Percentiles rank a stretch among this genome's conserved stretches.
phyloP scores from a whole-genome alignment of 768 basidiomycete species.

The Phanerochaete sordida region DNA sequence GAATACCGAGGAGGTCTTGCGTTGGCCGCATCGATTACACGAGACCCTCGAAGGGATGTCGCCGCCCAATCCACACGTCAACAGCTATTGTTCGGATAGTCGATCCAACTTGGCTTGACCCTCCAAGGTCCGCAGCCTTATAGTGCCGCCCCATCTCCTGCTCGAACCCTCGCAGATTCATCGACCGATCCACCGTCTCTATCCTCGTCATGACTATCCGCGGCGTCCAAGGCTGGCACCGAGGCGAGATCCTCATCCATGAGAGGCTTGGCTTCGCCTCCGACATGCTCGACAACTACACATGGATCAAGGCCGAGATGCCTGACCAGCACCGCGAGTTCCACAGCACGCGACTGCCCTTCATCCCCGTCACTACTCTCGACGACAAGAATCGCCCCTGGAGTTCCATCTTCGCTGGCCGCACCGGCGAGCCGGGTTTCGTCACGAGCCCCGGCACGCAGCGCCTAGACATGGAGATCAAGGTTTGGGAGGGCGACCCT shows the following conservation, averaged over 20 bases:
- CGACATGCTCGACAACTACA: constrained; percentile 35
- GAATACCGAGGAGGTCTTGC: neutral
- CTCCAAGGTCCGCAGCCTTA: no score
- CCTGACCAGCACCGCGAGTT: constrained; percentile 48
- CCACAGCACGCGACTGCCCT: constrained; percentile 45
- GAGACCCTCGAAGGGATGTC: neutral
- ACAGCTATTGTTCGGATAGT: neutral
- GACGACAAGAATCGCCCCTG: constrained; percentile 52
- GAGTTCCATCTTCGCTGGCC: constrained; percentile 50
- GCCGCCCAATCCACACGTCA: neutral
- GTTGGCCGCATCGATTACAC: neutral
- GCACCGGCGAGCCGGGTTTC: constrained; percentile 46
- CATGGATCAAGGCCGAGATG: constrained; percentile 42
- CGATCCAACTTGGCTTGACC: neutral
- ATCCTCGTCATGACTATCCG: constrained; percentile 17
- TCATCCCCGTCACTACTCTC: constrained; percentile 54
- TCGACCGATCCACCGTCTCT: neutral
- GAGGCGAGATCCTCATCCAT: constrained; percentile 50
- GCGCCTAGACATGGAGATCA: constrained; percentile 36
- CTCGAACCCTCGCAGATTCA: neutral
- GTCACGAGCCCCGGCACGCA: constrained; percentile 33
- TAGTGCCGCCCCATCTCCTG: no score
- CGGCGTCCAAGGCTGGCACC: constrained; percentile 33
- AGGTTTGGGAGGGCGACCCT: constrained; percentile 56
- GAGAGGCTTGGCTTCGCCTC: constrained; percentile 40